Conservation (phyloP, 441 rosid genomes). For the Eruca vesicaria region DNA sequence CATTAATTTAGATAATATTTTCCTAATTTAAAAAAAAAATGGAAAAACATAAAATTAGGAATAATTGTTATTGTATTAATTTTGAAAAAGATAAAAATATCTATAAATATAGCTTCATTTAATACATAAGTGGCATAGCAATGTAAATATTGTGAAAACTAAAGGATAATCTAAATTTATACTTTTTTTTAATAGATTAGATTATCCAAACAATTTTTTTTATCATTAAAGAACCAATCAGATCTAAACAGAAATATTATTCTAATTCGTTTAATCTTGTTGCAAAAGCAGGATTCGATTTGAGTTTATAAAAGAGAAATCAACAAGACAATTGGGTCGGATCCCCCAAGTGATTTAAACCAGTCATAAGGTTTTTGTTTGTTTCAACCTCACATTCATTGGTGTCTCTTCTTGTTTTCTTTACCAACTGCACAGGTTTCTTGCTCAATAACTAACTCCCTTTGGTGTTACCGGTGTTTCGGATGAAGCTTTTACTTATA, state of each 20-base stretch:
- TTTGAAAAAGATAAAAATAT: too few relatives aligned
- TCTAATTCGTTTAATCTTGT: background rate
- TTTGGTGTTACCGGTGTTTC: background rate
- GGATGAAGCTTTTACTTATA: background rate
- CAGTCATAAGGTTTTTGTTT: background rate
- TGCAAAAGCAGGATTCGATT: background rate
- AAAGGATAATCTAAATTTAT: too few relatives aligned
- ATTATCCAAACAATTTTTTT: background rate
- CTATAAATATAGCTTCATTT: too few relatives aligned
- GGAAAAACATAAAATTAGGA: too few relatives aligned
- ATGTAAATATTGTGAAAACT: too few relatives aligned
- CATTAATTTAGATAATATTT: too few relatives aligned
- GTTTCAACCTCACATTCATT: background rate
- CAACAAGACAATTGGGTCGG: background rate
- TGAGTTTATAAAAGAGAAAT: background rate
- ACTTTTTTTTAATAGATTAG: too few relatives aligned
- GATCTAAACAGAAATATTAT: background rate
- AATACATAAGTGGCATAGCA: too few relatives aligned
- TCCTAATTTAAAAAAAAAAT: too few relatives aligned
- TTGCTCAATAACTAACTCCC: background rate
- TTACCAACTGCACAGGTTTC: slow-evolving; percentile 9
- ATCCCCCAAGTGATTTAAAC: slow-evolving; percentile 1
- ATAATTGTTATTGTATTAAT: too few relatives aligned
- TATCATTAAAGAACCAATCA: background rate
- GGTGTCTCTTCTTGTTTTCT: background rate